Base-by-base conservation (phyloP, 2,329 filamentous ascomycete species). In the Nectriaceae sp. region DNA sequence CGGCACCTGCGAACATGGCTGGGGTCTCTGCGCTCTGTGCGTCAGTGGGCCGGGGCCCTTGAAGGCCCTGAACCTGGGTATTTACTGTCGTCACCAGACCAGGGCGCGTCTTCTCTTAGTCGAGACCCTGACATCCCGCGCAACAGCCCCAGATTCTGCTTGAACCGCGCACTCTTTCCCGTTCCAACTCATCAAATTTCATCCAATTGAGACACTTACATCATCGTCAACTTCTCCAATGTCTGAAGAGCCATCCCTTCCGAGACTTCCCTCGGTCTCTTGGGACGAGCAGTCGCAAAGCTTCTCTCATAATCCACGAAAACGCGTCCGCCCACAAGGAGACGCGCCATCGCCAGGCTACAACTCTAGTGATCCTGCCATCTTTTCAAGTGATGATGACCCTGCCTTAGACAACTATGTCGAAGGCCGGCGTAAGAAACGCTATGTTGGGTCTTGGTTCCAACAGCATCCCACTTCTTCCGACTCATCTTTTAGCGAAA, bases 301-400 rank as follows among this genome's bases (percentile, higher is more conserved):
- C 57, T 70, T 75, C 49, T 67, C 63, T 56, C 69, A 70, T 26
- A 68, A 69, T 44, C 63, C 68, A 5, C 64, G 66, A 49, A 75
- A 75, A 62, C 72, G 72, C 57, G 64, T 63, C 44, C 65, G 69
- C 36, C 58, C 62, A 24, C 56, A 63, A 16, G 56, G 60, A 20
- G 59, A 64, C 49, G 61, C 64, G 46, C 57, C 63, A 31, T 54
- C 65, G 4, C 51, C 61, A 2, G 61, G 72, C 31, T 70, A 79
- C 62, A 83, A 84, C 62, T 89, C 85, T 18, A 89, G 87, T 62
- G 87, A 90, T 60, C 85, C 85, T 3, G 78, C 83, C 41, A 66
- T 89, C 21, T 90, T 90, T 67, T 89, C 85, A 4, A 86, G 83
- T 64, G 87, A 90, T 50, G 85, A 89, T 59, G 85, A 88, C 48